Evolutionary conservation across 225 moss, liverwort and hornwort genomes (phyloP).

Genomic region (Sphagnum contortum): DNA sequence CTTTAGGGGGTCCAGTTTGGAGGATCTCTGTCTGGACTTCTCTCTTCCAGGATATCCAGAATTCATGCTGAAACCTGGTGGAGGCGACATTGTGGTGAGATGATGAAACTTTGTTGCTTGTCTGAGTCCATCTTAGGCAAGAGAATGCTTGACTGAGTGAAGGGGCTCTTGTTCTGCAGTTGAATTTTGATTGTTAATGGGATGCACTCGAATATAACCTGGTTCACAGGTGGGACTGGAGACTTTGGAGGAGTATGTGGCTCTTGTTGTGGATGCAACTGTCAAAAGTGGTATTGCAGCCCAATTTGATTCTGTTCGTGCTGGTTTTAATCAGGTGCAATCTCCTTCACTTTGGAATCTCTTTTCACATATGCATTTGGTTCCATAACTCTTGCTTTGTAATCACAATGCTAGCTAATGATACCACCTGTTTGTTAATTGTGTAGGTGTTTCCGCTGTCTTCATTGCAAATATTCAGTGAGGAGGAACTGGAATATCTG

Average conservation of each 20-base stretch:
- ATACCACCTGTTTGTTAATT: neutral
- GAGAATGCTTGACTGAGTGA: too few relatives aligned
- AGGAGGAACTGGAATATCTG: conserved; percentile 83
- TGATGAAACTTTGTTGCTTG: too few relatives aligned
- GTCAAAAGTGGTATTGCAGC: conserved; percentile 66
- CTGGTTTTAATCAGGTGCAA: conserved; percentile 78
- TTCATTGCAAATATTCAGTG: conserved; percentile 75
- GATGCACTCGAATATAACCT: too few relatives aligned
- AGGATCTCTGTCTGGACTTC: conserved; percentile 89
- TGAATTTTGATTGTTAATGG: too few relatives aligned
- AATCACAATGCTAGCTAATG: too few relatives aligned
- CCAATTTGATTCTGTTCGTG: conserved; percentile 77
- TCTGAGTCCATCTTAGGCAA: too few relatives aligned
- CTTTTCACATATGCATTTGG: too few relatives aligned
- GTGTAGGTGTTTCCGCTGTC: conserved; percentile 91
- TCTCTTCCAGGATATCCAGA: conserved; percentile 90
- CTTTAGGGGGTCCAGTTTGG: conserved; percentile 52
- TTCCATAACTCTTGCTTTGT: too few relatives aligned
- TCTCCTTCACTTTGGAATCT: too few relatives aligned
- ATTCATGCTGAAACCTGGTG: conserved; percentile 52
- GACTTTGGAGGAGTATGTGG: conserved; percentile 82
- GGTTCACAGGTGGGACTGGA: conserved; percentile 56
- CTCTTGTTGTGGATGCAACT: conserved; percentile 75
- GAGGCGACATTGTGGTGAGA: conserved; percentile 54
- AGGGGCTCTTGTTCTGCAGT: too few relatives aligned